Evolutionary conservation across 2,329 filamentous ascomycete species (phyloP).

Genomic region (Tricladium varicosporioides): DNA sequence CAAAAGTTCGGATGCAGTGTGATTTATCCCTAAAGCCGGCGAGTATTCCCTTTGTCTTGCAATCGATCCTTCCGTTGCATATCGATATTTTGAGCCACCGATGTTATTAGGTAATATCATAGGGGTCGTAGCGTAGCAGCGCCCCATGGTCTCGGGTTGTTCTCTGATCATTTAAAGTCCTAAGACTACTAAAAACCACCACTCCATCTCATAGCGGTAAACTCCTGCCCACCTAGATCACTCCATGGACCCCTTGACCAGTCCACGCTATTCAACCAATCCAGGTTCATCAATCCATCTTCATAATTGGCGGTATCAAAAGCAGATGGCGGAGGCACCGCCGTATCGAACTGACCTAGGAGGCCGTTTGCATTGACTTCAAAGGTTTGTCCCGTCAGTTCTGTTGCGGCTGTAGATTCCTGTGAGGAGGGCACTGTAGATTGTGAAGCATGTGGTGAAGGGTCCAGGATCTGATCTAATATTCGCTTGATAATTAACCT

Average conservation of each 20-base stretch:
- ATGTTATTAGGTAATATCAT: no score
- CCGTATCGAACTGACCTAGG: conserved; percentile 13
- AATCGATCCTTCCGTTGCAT: no score
- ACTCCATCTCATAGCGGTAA: conserved; percentile 5
- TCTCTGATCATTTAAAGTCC: no score
- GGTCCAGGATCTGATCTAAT: conserved; percentile 48
- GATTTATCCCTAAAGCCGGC: no score
- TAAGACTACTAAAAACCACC: not conserved
- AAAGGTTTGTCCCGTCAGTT: conserved; percentile 4
- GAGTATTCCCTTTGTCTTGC: no score
- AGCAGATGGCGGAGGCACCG: conserved; percentile 9
- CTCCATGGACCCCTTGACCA: conserved; percentile 32
- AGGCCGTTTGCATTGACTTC: not conserved
- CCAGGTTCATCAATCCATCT: conserved; percentile 25
- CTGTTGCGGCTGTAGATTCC: conserved; percentile 1
- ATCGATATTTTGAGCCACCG: no score
- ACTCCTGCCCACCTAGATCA: conserved; percentile 24
- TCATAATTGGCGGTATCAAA: conserved; percentile 23
- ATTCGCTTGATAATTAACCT: conserved; percentile 49
- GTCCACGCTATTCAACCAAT: conserved; percentile 33
- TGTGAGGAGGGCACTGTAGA: conserved; percentile 1
- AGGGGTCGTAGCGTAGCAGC: no score
- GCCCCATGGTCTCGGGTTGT: no score
- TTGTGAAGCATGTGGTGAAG: conserved; percentile 20
- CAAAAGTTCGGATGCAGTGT: no score